These are phyloP conservation scores for Ephemerocybe angulata DNA, from an alignment of 768 basidiomycete genomes.

Conservation along the genomic window DNA sequence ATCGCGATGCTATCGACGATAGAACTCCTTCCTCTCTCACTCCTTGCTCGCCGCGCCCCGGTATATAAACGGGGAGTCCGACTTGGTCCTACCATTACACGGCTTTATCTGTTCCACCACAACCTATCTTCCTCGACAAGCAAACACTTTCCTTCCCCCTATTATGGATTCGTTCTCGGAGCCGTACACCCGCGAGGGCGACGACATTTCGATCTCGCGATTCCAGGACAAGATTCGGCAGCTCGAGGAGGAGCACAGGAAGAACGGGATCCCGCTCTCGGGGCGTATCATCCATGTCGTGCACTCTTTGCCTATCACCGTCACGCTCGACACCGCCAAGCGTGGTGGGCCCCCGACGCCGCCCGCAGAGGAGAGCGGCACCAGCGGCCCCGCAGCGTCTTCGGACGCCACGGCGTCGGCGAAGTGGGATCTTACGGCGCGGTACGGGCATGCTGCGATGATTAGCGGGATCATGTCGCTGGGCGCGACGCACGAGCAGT, in stretches of 20 bases:
- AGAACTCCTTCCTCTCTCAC: constrained; percentile 3
- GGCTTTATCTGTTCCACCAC: no score
- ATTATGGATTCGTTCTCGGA: constrained; percentile 80
- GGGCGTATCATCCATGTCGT: constrained; percentile 91
- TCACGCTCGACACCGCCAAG: constrained; percentile 50
- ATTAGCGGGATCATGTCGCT: constrained; percentile 88
- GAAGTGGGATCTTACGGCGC: constrained; percentile 76
- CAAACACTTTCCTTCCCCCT: no score
- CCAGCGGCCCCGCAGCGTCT: constrained; percentile 36
- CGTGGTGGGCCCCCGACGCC: constrained; percentile 78
- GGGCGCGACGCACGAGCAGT: constrained; percentile 78
- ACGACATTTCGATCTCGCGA: constrained; percentile 65
- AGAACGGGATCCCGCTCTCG: constrained; percentile 68
- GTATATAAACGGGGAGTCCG: no score
- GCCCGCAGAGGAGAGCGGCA: constrained; percentile 33
- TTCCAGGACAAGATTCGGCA: constrained; percentile 68
- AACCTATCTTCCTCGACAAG: no score
- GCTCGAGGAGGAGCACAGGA: constrained; percentile 70
- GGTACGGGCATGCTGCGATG: constrained; percentile 94
- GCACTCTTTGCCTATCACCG: constrained; percentile 81
- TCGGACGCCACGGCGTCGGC: constrained; percentile 21
- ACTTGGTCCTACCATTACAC: no score
- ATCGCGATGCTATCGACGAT: constrained; percentile 8
- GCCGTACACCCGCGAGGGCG: constrained; percentile 60
- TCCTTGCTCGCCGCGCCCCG: no score